These are phyloP conservation scores for Kuraishia molischiana DNA, from an alignment of 805 yeast species.

Conservation along the genomic window DNA sequence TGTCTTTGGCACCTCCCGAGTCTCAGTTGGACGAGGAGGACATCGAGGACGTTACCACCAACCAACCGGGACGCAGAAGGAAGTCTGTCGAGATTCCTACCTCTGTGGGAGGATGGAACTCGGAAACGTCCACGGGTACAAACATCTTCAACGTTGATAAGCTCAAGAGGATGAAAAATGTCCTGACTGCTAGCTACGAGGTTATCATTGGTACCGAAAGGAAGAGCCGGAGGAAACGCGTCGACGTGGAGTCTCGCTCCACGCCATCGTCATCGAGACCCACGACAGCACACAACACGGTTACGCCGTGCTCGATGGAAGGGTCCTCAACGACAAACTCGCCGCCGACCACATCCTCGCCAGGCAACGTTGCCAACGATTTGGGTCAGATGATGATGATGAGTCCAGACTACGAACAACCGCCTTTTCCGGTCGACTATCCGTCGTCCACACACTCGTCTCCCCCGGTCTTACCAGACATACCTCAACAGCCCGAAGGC, in stretches of 20 bases:
- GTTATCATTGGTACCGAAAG: constrained; percentile 75
- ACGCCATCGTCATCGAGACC: constrained; percentile 1
- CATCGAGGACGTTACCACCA: constrained; percentile 3
- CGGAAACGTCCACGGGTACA: neutral
- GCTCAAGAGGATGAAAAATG: constrained; percentile 65
- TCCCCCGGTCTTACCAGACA: constrained; percentile 1
- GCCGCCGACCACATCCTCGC: neutral
- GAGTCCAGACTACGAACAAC: neutral
- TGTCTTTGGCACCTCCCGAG: neutral
- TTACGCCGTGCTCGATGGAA: neutral
- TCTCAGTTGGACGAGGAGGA: constrained; percentile 7
- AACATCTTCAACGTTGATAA: constrained; percentile 70
- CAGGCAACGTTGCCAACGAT: neutral
- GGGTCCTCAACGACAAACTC: neutral
- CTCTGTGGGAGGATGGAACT: neutral
- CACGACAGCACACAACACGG: too few relatives aligned
- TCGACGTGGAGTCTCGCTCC: constrained; percentile 1
- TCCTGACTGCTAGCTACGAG: constrained; percentile 73
- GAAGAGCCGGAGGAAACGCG: constrained; percentile 10
- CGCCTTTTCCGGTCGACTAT: neutral
- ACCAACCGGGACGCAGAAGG: neutral
- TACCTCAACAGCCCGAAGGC: constrained; percentile 6
- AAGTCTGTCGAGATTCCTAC: neutral
- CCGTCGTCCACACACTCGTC: neutral
- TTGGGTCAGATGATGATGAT: neutral